Conservation (phyloP, 139 green algal species). For the Tetradesmus lagerheimii region DNA sequence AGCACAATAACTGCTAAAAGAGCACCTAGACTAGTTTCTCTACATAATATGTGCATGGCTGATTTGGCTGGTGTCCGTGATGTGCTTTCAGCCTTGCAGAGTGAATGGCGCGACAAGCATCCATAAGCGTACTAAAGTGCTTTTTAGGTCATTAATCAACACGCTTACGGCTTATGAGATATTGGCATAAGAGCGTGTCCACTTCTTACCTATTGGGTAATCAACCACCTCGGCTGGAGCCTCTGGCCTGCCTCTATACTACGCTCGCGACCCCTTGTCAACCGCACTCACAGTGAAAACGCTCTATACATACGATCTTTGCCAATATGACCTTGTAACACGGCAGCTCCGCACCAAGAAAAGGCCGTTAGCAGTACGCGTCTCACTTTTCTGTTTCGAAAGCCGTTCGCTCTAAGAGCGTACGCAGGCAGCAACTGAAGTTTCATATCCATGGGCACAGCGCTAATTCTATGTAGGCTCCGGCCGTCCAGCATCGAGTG, state of each 20-base stretch:
- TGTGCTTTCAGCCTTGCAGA: neutral
- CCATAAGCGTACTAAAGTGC: neutral
- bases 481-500: too few relatives aligned
- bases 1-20: neutral
- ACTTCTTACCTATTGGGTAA: neutral
- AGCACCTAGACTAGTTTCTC: neutral
- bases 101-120: neutral
- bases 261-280: neutral
- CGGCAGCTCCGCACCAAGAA: neutral
- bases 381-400: neutral
- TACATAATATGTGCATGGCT: neutral
- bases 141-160: neutral
- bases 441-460: too few relatives aligned
- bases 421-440: too few relatives aligned
- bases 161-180: too few relatives aligned
- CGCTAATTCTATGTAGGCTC: too few relatives aligned
- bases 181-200: neutral
- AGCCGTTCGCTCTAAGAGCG: too few relatives aligned
- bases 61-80: neutral
- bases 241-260: neutral
- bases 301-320: neutral
- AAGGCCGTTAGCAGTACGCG: neutral
- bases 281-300: neutral
- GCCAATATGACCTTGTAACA: neutral
- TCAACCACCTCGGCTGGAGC: neutral